Evolutionary conservation across 2,329 filamentous ascomycete species (phyloP), one percentile per base, ranked within the genome.

Genomic region (Pyrenophora graminea): DNA sequence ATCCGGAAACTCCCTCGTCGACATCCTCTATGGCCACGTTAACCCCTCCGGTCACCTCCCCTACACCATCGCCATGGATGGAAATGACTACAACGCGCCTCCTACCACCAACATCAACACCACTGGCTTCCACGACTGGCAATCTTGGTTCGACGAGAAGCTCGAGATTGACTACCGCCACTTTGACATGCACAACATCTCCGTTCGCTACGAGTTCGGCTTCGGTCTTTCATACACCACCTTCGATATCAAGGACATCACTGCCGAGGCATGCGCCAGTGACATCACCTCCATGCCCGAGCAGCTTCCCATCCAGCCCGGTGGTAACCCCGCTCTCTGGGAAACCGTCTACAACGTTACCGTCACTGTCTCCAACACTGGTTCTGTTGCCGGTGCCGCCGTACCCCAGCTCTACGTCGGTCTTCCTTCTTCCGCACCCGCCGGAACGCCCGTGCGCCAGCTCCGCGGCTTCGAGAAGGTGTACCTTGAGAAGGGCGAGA

Each of bases 31-130:
- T 52, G 92, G 92, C 6, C 82, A 87, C 19, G 81, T 85, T 9
- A 93, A 91, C 64, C 86, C 87, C 0, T 90, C 85, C 42, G 91
- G 92, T 17, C 87, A 89, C 50, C 77, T 97, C 2, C 91, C 92
- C 0, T 96, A 95, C 74, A 96, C 91, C 1, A 88, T 96, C 39
- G 90, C 89, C 8, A 86, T 86, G 63, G 80, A 79, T 1, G 77
- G 87, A 1, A 77, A 82, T 25, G 90, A 96, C 68, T 93, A 94
- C 63, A 62, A 66, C 21, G 66, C 67, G 3, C 67, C 83, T 0
- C 70, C 73, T 19, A 73, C 63, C 17, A 70, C 68, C 15, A 73
- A 69, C 32, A 70, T 71, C 42, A 76, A 76, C 57, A 74, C 71
- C 8, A 70, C 64, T 10, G 71, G 74, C 40, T 66, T 65, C 21